Base-by-base conservation (phyloP, 106 monocot genomes). In the Dioscorea dumetorum region DNA sequence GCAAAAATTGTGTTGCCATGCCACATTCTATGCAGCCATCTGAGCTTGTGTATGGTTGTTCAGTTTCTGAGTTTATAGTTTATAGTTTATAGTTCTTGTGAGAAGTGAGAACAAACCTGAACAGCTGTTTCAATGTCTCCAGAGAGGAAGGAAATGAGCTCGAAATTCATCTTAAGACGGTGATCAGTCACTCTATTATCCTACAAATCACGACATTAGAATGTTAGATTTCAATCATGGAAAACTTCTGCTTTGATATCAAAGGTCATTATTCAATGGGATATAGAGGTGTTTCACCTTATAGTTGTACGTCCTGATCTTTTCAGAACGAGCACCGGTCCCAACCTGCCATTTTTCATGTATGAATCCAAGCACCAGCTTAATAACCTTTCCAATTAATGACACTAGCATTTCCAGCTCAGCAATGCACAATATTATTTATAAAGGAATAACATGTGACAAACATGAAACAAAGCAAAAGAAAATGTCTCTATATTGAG, bases 261-360 rank as follows among this genome's bases (percentile, higher is more conserved):
- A 54, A 54, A 54, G 15, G 54, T 19, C 19, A 54, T 54, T 54
- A 18, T 41, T 41, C 41, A 28, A 28, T 28, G 28, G 1, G 19
- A 13, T 12, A 54, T 5, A 54, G 54, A 54, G 15, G 9, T 41
- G 41, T 18, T 51, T 72, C 65, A 95, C 95, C 91, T 97, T 97
- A 73, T 82, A 97, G 77, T 97, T 91, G 76, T 97, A 97, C 74
- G 95, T 97, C 72, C 95, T 97, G 64, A 97, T 97, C 62, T 97
- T 97, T 68, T 97, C 95, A 23, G 95, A 57, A 57, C 95, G 95
- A 74, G 91, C 85, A 78, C 91, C 95, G 78, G 86, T 88, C 22
- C 95, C 95, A 68, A 95, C 85, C 95, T 95, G 78, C 71, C 75
- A 70, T 32, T 33, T 67, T 41, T 41, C 41, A 41, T 41, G 41